Conservation (phyloP, 2,329 filamentous ascomycete genomes). For the Colletotrichum sp. region DNA sequence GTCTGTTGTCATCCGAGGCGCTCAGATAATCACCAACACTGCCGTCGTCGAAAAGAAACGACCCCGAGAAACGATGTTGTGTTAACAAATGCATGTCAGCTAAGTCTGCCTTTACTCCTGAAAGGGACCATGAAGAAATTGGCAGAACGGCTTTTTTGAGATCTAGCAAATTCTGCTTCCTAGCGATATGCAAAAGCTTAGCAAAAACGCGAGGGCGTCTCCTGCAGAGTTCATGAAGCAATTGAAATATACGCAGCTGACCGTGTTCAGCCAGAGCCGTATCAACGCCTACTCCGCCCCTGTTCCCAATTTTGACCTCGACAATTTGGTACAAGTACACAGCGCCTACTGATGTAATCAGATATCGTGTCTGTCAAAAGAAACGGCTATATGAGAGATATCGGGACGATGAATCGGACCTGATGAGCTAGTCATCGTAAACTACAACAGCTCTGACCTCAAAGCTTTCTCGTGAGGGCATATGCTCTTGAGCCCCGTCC, state of each 20-base stretch:
- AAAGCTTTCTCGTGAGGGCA: conserved; percentile 25
- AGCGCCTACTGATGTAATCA: not conserved
- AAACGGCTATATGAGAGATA: not conserved
- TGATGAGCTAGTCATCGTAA: not conserved
- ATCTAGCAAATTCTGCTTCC: not conserved
- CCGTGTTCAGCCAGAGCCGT: not conserved
- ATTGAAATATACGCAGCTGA: not conserved
- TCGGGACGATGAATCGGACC: not conserved
- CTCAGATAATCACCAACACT: not conserved
- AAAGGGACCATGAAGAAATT: not conserved
- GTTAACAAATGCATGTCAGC: not conserved
- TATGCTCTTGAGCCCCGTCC: conserved; percentile 65
- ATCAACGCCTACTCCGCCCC: not conserved
- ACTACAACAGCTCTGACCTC: not conserved
- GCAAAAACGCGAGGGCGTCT: not conserved
- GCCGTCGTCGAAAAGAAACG: not conserved
- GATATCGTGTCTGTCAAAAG: not conserved
- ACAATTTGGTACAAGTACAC: not conserved
- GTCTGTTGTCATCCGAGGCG: not conserved
- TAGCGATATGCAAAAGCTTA: not conserved
- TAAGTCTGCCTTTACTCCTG: not conserved
- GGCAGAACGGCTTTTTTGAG: not conserved
- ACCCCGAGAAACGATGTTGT: not conserved
- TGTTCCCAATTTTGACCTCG: not conserved
- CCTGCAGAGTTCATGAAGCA: not conserved